A percentile compares a stretch with the other conserved stretches of the same genome.
Conservation (phyloP, 1,139 yeast species). For the Waltiozyma sp. region DNA sequence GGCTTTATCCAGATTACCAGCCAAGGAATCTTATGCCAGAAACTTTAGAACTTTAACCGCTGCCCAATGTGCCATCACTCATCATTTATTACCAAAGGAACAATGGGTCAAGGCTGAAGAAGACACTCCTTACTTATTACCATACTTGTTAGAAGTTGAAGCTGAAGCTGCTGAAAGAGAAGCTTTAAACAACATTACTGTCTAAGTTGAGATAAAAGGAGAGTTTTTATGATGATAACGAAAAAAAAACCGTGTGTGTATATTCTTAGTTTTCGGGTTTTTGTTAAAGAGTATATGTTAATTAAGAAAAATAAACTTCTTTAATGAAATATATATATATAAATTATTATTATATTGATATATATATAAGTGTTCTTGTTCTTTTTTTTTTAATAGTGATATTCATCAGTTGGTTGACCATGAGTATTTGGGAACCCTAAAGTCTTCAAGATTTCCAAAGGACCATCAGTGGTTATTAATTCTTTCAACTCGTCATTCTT, state of each 20-base stretch:
- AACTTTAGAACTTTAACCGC: slow-evolving; percentile 87
- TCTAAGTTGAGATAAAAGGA: neutral
- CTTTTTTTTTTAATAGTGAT: slow-evolving; percentile 25
- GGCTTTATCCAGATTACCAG: slow-evolving; percentile 82
- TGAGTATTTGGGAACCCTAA: slow-evolving; percentile 59
- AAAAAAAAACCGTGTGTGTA: neutral
- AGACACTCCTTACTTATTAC: slow-evolving; percentile 77
- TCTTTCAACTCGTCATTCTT: slow-evolving; percentile 46
- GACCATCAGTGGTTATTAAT: slow-evolving; percentile 32
- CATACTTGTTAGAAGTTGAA: slow-evolving; percentile 89
- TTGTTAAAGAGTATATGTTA: neutral
- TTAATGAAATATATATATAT: neutral
- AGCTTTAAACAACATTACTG: slow-evolving; percentile 66
- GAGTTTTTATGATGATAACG: neutral
- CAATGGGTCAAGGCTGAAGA: slow-evolving; percentile 75
- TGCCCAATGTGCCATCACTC: slow-evolving; percentile 76
- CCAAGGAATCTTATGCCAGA: slow-evolving; percentile 77
- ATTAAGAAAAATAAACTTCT: neutral
- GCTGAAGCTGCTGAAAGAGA: slow-evolving; percentile 82
- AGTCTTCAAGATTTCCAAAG: slow-evolving; percentile 37
- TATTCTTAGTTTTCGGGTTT: neutral
- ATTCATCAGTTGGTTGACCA: slow-evolving; percentile 31
- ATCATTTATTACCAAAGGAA: slow-evolving; percentile 72
- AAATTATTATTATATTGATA: no score
- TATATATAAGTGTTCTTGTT: no score